These are phyloP conservation scores for Eutrema yunnanense DNA, from an alignment of 345 rosid species.

Conservation along the genomic window DNA sequence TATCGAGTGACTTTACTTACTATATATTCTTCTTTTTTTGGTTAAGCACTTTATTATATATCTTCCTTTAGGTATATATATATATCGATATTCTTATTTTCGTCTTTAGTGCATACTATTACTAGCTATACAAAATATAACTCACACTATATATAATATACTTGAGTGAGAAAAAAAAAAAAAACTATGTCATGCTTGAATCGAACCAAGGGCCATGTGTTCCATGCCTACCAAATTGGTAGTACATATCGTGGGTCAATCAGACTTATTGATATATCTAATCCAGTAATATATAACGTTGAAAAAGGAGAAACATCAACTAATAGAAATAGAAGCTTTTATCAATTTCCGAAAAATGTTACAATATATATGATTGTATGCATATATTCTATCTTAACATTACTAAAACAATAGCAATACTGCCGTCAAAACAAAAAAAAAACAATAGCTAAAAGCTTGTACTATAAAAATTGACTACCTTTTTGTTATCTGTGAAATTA, in stretches of 20 bases:
- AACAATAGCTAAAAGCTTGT: background rate
- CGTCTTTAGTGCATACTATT: background rate
- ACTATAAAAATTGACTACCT: background rate
- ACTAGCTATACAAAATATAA: background rate
- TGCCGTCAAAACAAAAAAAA: background rate
- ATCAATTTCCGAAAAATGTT: background rate
- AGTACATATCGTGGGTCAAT: background rate
- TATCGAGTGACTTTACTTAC: constrained; percentile 6
- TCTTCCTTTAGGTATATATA: background rate
- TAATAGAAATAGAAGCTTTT: background rate
- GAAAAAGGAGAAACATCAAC: background rate
- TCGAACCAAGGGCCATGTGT: background rate
- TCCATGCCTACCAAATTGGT: background rate
- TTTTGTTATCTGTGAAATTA: background rate
- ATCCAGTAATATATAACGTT: background rate
- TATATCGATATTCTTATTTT: background rate
- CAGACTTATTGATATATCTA: background rate
- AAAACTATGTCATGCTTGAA: background rate
- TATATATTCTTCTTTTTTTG: background rate
- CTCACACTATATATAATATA: background rate
- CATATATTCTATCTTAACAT: background rate
- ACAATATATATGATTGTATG: background rate
- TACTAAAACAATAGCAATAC: background rate
- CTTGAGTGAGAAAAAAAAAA: background rate
- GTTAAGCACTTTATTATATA: background rate